Evolutionary conservation across 2,329 filamentous ascomycete species (phyloP).

Genomic region (Hirsutella thompsonii): DNA sequence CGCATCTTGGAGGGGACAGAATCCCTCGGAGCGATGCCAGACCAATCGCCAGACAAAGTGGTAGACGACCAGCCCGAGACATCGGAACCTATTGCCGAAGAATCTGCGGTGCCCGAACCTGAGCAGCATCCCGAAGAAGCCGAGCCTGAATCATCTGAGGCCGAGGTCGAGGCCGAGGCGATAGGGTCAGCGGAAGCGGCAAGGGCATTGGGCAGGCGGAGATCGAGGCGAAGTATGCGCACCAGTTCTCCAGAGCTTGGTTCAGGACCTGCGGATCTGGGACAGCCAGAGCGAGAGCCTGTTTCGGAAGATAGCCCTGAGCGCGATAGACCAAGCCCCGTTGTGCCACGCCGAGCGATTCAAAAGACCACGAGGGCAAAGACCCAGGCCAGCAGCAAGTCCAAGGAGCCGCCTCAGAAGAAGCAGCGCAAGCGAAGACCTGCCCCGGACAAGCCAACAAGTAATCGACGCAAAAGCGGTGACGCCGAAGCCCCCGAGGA

Average conservation of each 20-base stretch:
- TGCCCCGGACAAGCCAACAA: constrained; percentile 1
- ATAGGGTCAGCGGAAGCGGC: constrained; percentile 28
- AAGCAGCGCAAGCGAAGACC: constrained; percentile 1
- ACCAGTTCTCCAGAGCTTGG: constrained; percentile 29
- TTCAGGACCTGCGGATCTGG: constrained; percentile 17
- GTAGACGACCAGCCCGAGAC: constrained; percentile 3
- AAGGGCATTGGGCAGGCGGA: constrained; percentile 27
- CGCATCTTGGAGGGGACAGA: constrained; percentile 8
- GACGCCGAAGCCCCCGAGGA: constrained; percentile 11
- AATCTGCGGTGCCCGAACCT: constrained; percentile 6
- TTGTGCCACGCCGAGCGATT: constrained; percentile 24
- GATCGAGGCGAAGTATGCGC: constrained; percentile 22
- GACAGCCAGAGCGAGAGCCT: constrained; percentile 8
- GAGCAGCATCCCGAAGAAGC: constrained; percentile 6
- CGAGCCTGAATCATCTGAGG: constrained; percentile 9
- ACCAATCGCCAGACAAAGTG: constrained; percentile 5
- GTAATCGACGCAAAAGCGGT: constrained; percentile 10
- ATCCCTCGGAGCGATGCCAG: constrained; percentile 21
- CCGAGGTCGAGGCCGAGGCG: constrained; percentile 33
- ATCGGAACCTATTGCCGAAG: not conserved
- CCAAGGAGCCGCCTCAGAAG: constrained; percentile 1
- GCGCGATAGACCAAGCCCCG: constrained; percentile 2
- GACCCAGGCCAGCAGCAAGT: not conserved
- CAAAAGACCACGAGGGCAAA: constrained; percentile 17
- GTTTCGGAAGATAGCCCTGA: constrained; percentile 24